phyloP scores from a whole-genome alignment of 2,329 filamentous ascomycete genomes.

The Harringtonia aguacate region DNA sequence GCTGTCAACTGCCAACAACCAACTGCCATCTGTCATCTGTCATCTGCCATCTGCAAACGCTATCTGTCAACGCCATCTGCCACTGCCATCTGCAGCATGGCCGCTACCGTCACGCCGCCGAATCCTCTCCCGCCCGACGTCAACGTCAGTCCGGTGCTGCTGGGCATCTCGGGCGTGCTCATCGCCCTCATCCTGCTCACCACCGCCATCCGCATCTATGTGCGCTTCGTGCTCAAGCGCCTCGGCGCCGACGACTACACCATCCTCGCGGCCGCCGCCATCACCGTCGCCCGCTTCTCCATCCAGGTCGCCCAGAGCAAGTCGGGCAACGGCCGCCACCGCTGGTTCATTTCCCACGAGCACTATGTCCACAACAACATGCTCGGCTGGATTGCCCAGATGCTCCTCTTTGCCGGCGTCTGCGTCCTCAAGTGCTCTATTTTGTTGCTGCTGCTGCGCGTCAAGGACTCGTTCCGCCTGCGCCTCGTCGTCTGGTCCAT shows the following conservation, averaged over 20 bases:
- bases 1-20: too few relatives aligned
- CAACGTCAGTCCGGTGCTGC: conserved; percentile 21
- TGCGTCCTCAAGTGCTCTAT: conserved; percentile 31
- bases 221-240: conserved; percentile 17
- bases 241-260: conserved; percentile 27
- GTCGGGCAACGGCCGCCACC: conserved; percentile 27
- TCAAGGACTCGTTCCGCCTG: conserved; percentile 24
- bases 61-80: neutral
- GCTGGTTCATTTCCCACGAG: conserved; percentile 20
- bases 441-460: conserved; percentile 27
- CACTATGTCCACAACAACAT: conserved; percentile 14
- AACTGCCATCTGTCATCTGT: too few relatives aligned
- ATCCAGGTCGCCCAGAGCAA: conserved; percentile 22
- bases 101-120: neutral
- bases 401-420: conserved; percentile 27
- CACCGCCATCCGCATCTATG: conserved; percentile 20
- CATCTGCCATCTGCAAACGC: too few relatives aligned
- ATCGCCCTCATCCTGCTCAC: conserved; percentile 21
- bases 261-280: conserved; percentile 18
- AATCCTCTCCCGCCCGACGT: conserved; percentile 18
- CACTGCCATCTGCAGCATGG: neutral
- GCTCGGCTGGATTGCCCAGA: conserved; percentile 18
- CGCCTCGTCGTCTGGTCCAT: conserved; percentile 19
- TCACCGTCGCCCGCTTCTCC: conserved; percentile 20
- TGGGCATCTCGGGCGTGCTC: conserved; percentile 21